Evolutionary conservation across 2,329 filamentous ascomycete species (phyloP).

Genomic region (Ascosphaera pollenicola): DNA sequence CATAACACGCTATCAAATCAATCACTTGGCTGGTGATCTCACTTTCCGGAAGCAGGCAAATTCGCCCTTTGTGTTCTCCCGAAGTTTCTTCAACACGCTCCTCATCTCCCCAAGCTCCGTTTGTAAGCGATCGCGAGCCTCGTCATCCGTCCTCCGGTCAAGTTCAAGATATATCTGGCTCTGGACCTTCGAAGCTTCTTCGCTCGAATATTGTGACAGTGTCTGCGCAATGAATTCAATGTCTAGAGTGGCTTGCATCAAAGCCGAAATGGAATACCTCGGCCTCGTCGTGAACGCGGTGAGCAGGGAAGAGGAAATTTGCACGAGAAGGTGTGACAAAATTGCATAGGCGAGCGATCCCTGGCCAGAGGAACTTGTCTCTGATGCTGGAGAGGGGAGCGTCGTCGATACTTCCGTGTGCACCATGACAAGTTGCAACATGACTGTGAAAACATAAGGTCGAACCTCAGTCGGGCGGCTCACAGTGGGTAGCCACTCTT

Average conservation of each 20-base stretch:
- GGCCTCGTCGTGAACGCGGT: constrained; percentile 48
- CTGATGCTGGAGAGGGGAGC: constrained; percentile 41
- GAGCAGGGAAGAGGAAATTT: constrained; percentile 59
- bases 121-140: constrained; percentile 58
- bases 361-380: constrained; percentile 27
- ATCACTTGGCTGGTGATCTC: constrained; percentile 14
- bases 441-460: constrained; percentile 72
- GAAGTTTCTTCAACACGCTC: constrained; percentile 58
- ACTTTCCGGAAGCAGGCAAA: constrained; percentile 66
- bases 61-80: constrained; percentile 62
- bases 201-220: constrained; percentile 69
- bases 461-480: constrained; percentile 48
- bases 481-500: constrained; percentile 45
- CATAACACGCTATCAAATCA: too few species aligned
- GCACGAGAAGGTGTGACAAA: constrained; percentile 67
- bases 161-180: constrained; percentile 81
- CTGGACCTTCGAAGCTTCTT: constrained; percentile 59
- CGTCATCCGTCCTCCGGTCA: constrained; percentile 72
- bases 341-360: constrained; percentile 53
- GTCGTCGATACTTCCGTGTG: constrained; percentile 78
- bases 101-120: constrained; percentile 79
- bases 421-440: constrained; percentile 69
- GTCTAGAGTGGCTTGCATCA: constrained; percentile 95
- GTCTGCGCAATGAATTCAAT: constrained; percentile 95
- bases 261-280: constrained; percentile 51